phyloP scores from a whole-genome alignment of 164 flowering plant genomes.

The Dillenia suffruticosa region DNA sequence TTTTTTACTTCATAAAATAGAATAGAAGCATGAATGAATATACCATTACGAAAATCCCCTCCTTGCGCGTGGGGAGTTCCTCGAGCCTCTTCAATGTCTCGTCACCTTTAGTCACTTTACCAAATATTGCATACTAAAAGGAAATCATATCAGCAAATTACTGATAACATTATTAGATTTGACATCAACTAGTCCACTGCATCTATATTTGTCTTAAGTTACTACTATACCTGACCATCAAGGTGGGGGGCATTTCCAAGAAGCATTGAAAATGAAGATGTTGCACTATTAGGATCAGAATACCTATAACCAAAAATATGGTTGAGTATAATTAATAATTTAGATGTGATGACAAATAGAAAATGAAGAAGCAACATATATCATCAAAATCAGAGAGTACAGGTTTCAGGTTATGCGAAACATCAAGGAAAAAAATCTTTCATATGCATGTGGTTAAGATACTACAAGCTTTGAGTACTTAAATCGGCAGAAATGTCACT shows the following conservation, averaged over 20 bases:
- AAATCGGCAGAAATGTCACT: too few species aligned
- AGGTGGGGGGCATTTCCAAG: slow-evolving; percentile 99
- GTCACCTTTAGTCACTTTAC: slow-evolving; percentile 89
- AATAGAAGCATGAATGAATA: slow-evolving; percentile 6
- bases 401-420: too few species aligned
- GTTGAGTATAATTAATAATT: too few species aligned
- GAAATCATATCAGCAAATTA: slow-evolving; percentile 5
- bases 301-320: slow-evolving; percentile 31
- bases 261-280: slow-evolving; percentile 91
- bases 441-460: too few species aligned
- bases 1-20: not conserved
- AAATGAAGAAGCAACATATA: too few species aligned
- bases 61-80: slow-evolving; percentile 80
- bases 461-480: too few species aligned
- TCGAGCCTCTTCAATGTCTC: slow-evolving; percentile 88
- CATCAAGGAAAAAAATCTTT: too few species aligned
- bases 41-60: slow-evolving; percentile 98
- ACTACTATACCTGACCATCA: slow-evolving; percentile 59
- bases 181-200: not conserved
- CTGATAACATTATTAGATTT: not conserved
- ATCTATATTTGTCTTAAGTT: slow-evolving; percentile 2
- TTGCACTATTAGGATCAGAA: slow-evolving; percentile 78
- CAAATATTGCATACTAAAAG: slow-evolving; percentile 91
- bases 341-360: too few species aligned
- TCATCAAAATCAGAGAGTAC: not conserved